Base-by-base conservation (phyloP, 2,329 filamentous ascomycete species). In the Pleoardoris graminearum region DNA sequence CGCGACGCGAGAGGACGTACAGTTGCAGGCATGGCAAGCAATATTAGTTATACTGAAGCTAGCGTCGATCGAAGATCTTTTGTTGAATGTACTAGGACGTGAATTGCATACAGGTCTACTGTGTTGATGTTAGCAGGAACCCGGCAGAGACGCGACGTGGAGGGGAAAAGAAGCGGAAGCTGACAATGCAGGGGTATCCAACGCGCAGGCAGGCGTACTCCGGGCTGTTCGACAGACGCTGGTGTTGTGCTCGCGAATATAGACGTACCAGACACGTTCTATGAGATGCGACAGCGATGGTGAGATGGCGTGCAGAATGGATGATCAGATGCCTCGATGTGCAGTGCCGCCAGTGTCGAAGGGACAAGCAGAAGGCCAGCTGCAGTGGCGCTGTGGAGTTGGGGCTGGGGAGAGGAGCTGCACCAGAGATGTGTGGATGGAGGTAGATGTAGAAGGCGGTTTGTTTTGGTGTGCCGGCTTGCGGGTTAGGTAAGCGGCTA, bases 11-110 rank as follows among this genome's bases (percentile, higher is more conserved):
- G 30, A 50, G 16, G 53, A 78, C 81, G 78, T 79, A 84, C 82
- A 53, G 61, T 66, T 65, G 79, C 79, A 76, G 80, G 80, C 82
- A 85, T 85, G 65, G 72, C 78, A 67, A 70, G 65, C 59, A 68
- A 70, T 70, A 70, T 61, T 70, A 71, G 52, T 52, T 69, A 72
- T 71, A 64, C 59, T 71, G 56, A 48, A 48, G 62, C 68, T 72
- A 70, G 54, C 63, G 55, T 57, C 50, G 58, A 60, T 54, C 46
- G 53, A 45, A 48, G 55, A 55, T 58, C 53, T 52, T 62, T 47
- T 60, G 49, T 53, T 22, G 25, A 62, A 59, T 60, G 60, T 59
- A 63, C 59, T 60, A 58, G 55, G 63, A 53, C 55, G 61, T 52
- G 54, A 51, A 67, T 61, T 58, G 60, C 60, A 57, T 63, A 61